Evolutionary conservation across 306 rosid genomes (phyloP).

Genomic region (Cucurbita maxima): DNA sequence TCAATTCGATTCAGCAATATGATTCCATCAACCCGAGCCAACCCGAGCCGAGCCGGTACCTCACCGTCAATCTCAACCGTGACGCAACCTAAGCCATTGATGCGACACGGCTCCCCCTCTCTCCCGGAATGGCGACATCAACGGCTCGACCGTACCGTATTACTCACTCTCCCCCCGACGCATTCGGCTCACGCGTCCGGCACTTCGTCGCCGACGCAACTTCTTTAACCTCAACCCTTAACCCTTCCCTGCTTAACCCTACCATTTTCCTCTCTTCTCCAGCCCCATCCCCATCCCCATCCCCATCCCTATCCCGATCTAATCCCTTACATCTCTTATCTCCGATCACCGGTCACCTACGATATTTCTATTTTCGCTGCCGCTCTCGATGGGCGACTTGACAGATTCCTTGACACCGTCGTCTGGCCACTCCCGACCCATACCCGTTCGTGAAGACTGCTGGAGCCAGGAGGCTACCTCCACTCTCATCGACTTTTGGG

Average conservation of each 20-base stretch:
- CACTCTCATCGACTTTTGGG: slow-evolving; percentile 85
- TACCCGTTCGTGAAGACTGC: slow-evolving; percentile 89
- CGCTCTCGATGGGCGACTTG: slow-evolving; percentile 41
- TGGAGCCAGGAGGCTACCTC: slow-evolving; percentile 92
- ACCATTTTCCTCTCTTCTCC: not conserved
- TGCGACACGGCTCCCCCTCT: slow-evolving; percentile 1
- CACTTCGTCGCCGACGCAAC: slow-evolving; percentile 14
- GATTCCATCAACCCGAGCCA: not conserved
- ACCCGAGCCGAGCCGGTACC: not conserved
- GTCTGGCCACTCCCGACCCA: slow-evolving; percentile 27
- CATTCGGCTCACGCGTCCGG: slow-evolving; percentile 19
- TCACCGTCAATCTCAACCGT: not conserved
- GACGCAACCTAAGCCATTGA: not conserved
- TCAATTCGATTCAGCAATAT: not conserved
- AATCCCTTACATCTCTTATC: not conserved
- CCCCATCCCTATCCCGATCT: not conserved
- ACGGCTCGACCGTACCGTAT: slow-evolving; percentile 13
- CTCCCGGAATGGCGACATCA: slow-evolving; percentile 5
- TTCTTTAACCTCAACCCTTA: not conserved
- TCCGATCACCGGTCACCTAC: not conserved
- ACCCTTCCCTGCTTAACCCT: not conserved
- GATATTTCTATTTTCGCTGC: not conserved
- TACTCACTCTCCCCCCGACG: slow-evolving; percentile 5
- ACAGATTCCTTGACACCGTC: slow-evolving; percentile 23
- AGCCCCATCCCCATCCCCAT: not conserved